Percentiles rank a stretch among this genome's conserved stretches.
Conservation (phyloP, 805 yeast genomes). For the Peterozyma xylosa region DNA sequence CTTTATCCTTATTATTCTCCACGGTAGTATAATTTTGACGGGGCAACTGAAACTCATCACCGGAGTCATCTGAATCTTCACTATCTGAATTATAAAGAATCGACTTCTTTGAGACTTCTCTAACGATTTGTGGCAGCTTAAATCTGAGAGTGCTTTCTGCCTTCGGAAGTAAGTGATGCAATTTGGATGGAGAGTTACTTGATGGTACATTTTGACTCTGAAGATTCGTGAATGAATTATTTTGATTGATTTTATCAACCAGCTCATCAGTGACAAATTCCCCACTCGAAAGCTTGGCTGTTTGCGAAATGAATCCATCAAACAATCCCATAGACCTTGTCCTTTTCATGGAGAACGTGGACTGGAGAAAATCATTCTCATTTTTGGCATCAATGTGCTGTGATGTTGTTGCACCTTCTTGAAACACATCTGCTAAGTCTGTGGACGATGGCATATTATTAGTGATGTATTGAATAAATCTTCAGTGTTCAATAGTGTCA, state of each 20-base stretch:
- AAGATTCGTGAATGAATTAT: constrained; percentile 3
- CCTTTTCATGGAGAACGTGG: constrained; percentile 69
- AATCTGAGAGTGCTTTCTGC: not conserved
- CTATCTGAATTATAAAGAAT: constrained; percentile 7
- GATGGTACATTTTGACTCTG: not conserved
- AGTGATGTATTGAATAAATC: too few relatives aligned
- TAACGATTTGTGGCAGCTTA: not conserved
- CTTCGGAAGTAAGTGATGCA: constrained; percentile 5
- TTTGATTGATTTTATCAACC: constrained; percentile 63
- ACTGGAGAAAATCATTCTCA: constrained; percentile 60
- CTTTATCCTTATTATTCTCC: not conserved
- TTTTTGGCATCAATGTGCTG: constrained; percentile 65
- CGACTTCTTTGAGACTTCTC: not conserved
- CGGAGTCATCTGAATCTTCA: constrained; percentile 1
- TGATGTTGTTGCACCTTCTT: constrained; percentile 56
- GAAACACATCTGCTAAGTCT: constrained; percentile 26
- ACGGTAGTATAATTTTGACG: constrained; percentile 3
- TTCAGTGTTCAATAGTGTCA: too few relatives aligned
- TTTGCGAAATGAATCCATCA: constrained; percentile 38
- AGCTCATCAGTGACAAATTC: constrained; percentile 91
- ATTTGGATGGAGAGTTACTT: not conserved
- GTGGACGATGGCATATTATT: constrained; percentile 6
- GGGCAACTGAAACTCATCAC: not conserved
- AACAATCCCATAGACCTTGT: constrained; percentile 78
- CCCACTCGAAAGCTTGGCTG: constrained; percentile 88